phyloP scores from a whole-genome alignment of 768 basidiomycete genomes.

The Terana coerulea region DNA sequence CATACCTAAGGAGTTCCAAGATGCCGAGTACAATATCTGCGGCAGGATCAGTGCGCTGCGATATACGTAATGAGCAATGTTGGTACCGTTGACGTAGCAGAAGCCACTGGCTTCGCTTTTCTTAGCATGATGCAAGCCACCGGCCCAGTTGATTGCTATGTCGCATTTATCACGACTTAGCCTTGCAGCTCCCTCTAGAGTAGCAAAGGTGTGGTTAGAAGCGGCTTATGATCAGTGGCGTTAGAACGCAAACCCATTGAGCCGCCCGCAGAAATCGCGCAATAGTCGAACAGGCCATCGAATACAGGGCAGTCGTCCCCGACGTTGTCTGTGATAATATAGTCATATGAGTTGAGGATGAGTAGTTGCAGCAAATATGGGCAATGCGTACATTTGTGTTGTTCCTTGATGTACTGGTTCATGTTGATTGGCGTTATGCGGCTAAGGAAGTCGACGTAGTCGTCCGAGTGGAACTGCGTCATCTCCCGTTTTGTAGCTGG shows the following conservation, averaged over 20 bases:
- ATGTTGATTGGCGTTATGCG: constrained; percentile 95
- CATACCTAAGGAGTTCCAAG: constrained; percentile 83
- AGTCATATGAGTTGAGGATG: background rate
- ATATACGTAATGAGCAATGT: background rate
- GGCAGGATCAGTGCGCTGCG: background rate
- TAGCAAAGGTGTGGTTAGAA: background rate
- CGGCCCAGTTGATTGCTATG: constrained; percentile 99
- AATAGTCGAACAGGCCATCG: constrained; percentile 97
- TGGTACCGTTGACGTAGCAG: constrained; percentile 92
- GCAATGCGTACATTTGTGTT: constrained; percentile 79
- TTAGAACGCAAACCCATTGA: constrained; percentile 95
- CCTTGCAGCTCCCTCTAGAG: constrained; percentile 90
- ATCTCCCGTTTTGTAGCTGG: constrained; percentile 99
- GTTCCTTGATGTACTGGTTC: constrained; percentile 89
- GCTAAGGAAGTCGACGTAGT: constrained; percentile 96
- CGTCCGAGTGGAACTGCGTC: constrained; percentile 99
- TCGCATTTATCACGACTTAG: constrained; percentile 96
- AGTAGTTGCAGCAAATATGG: background rate
- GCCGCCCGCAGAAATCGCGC: constrained; percentile 98
- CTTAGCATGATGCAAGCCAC: constrained; percentile 97
- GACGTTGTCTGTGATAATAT: constrained; percentile 70
- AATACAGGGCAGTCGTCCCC: constrained; percentile 99
- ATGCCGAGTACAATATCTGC: constrained; percentile 96
- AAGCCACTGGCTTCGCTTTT: constrained; percentile 99
- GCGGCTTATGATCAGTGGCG: background rate